phyloP scores from a whole-genome alignment of 805 yeast species.

The Tetrapisispora pingtungensis region DNA sequence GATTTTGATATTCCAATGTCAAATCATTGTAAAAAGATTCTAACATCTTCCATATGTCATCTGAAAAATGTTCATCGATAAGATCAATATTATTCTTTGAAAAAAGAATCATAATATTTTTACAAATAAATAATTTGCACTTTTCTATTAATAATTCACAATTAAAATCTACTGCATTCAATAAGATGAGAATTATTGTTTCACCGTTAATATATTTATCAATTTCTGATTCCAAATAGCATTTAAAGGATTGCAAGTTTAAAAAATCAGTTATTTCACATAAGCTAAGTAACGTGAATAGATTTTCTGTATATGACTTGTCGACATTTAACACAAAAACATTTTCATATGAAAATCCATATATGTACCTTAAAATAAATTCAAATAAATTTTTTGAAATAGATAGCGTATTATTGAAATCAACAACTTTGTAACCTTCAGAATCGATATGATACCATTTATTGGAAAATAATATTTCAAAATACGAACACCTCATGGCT shows the following conservation, averaged over 20 bases:
- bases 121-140: slow-evolving; percentile 58
- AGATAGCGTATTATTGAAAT: slow-evolving; percentile 39
- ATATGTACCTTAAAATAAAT: slow-evolving; percentile 43
- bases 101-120: slow-evolving; percentile 53
- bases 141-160: slow-evolving; percentile 48
- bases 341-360: slow-evolving; percentile 34
- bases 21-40: slow-evolving; percentile 11
- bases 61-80: slow-evolving; percentile 22
- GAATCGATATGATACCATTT: slow-evolving; percentile 37
- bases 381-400: slow-evolving; percentile 33
- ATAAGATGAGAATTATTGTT: slow-evolving; percentile 47
- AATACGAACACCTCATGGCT: slow-evolving; percentile 49
- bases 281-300: slow-evolving; percentile 39
- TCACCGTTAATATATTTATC: slow-evolving; percentile 48
- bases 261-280: slow-evolving; percentile 56
- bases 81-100: slow-evolving; percentile 36
- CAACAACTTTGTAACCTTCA: slow-evolving; percentile 21
- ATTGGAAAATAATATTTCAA: slow-evolving; percentile 45
- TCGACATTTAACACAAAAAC: slow-evolving; percentile 15
- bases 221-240: slow-evolving; percentile 49
- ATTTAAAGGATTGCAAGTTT: slow-evolving; percentile 47
- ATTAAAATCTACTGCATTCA: slow-evolving; percentile 41
- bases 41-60: slow-evolving; percentile 16
- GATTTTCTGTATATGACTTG: slow-evolving; percentile 5
- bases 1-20: background rate